phyloP scores from a whole-genome alignment of 2,329 filamentous ascomycete genomes.

The Tolypocladium tropicale region DNA sequence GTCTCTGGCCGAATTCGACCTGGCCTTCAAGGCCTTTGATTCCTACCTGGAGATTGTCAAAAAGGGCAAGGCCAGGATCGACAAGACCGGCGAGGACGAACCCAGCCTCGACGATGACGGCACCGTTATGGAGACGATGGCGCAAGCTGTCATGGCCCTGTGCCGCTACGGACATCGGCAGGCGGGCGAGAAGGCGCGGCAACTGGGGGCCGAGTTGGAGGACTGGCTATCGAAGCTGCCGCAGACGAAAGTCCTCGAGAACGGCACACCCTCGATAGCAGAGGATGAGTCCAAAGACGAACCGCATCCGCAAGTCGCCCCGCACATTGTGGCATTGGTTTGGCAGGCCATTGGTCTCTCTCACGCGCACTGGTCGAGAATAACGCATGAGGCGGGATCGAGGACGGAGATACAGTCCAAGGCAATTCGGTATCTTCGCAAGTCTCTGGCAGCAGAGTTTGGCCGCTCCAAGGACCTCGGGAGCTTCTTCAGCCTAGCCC shows the following conservation, averaged over 20 bases:
- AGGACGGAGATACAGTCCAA: constrained; percentile 66
- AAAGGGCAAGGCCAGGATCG: constrained; percentile 71
- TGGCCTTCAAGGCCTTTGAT: constrained; percentile 84
- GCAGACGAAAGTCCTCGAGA: constrained; percentile 16
- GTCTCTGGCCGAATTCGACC: constrained; percentile 79
- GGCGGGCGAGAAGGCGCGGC: constrained; percentile 69
- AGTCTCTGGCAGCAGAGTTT: constrained; percentile 57
- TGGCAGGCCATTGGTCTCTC: constrained; percentile 82
- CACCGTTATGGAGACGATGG: constrained; percentile 65
- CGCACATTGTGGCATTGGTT: constrained; percentile 53
- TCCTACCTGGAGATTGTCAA: constrained; percentile 85
- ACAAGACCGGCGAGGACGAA: constrained; percentile 65
- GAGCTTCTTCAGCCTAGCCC: constrained; percentile 67
- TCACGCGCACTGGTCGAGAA: constrained; percentile 76
- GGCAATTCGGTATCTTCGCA: constrained; percentile 66
- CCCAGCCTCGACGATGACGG: constrained; percentile 68
- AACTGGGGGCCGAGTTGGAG: constrained; percentile 61
- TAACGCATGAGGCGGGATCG: constrained; percentile 64
- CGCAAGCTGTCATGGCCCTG: constrained; percentile 68
- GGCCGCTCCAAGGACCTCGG: constrained; percentile 60
- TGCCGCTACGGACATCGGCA: constrained; percentile 69
- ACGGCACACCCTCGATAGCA: constrained; percentile 14
- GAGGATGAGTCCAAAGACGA: constrained; percentile 19
- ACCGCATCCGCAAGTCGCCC: constrained; percentile 38
- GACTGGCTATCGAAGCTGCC: constrained; percentile 59